Base-by-base conservation (phyloP, 164 flowering plant genomes). In the Tetrastigma voinierianum region DNA sequence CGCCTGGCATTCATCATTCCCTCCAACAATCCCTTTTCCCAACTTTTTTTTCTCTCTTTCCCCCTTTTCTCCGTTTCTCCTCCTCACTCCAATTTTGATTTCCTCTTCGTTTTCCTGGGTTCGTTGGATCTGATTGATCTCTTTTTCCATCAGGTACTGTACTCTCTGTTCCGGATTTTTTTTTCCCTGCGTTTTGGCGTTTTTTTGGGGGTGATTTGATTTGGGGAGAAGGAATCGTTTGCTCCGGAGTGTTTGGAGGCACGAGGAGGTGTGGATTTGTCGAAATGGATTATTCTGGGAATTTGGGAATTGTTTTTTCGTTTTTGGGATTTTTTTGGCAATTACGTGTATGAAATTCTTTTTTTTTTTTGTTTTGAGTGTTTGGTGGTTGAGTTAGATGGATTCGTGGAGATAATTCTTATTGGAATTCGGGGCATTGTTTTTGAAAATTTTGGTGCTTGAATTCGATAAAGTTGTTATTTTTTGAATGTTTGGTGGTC, bases 1-100 rank as follows among this genome's bases (percentile, higher is more conserved):
- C 93, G 93, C 84, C 88, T 81, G 80, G 82, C 85, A 74, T 69
- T 78, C 87, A 79, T 84, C 83, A 80, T 81, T 78, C 80, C 77
- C 83, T 78, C 77, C 74, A 66, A 72, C 72, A 51, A 68, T 45
- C 53, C 65, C 65, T 48, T 59, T 62, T 13, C 54, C 49, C 47
- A 25, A 12, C 23, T 62, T 53, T 54, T 44, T 59, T 67, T 20
- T 56, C 49, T 71, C 51, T 40, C 47, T 55, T 66, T 48, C 53
- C 13, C 2, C 58, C 40, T 64, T 59, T 43, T 45, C 46, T 24
- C 49, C 61, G 62, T 65, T 57, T 71, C 32, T 63, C 59, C 25
- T 56, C 17, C 51, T 43, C 46, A 43, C 40, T 60, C 62, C 45
- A 16, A 54, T 20, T 65, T 67, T 69, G 48, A 70, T 23, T 46